Base-by-base conservation (phyloP, 441 rosid genomes). In the Bocquillonia castaneifolia region DNA sequence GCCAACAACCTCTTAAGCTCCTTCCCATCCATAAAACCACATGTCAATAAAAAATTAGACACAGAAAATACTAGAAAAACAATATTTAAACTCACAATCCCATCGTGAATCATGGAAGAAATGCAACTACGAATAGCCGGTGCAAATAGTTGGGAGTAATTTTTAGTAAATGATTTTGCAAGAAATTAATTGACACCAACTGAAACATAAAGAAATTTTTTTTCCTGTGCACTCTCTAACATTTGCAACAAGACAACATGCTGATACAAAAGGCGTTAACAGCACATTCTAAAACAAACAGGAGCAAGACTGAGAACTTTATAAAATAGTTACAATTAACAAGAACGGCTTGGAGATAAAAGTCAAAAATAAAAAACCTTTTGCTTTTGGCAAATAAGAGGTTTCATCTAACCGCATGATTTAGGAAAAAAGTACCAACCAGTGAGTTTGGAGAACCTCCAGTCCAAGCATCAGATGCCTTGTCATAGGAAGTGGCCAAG, bases 391-490 rank as follows among this genome's bases (percentile, higher is more conserved):
- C 39, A 39, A 59, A 54, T 25, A 31, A 51, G 25, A 74, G 40
- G 47, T 10, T 34, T 53, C 15, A 34, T 34, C 36, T 65, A 68
- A 64, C 26, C 39, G 48, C 9, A 18, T 9, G 1, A 64, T 26
- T 57, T 44, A 4, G 28, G 45, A 51, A 51, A 40, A 28, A 68
- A 54, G 48, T 77, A 76, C 91, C 73, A 70, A 93, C 98, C 92
- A 68, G 28, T 59, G 76, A 59, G 77, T 72, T 93, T 51, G 95
- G 99, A 2, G 90, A 85, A 68, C 56, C 69, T 64, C 79, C 26
- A 23, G 99, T 93, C 99, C 99, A 93, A 59, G 93, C 93, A 69
- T 89, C 99, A 45, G 97, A 93, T 80, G 87, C 86, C 83, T 80
- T 89, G 78, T 93, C 99, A 76, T 91, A 91, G 63, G 93, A 80